Evolutionary conservation across 2,329 filamentous ascomycete genomes (phyloP).

Genomic region (Ophiocordyceps unilateralis): DNA sequence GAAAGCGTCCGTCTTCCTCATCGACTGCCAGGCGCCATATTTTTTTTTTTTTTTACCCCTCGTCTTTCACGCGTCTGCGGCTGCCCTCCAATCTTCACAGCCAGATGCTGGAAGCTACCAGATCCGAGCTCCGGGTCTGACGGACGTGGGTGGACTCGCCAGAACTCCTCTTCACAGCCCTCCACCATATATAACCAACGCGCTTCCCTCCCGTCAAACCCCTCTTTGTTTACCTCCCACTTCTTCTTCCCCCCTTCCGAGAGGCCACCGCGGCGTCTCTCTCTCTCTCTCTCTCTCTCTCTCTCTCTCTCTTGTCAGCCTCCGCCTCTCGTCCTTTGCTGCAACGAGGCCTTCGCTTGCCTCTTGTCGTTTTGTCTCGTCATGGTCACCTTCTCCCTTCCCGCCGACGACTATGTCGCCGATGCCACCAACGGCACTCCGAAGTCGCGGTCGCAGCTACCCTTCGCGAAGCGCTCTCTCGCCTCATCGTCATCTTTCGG

Average conservation of each 20-base stretch:
- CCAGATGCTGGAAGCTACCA: neutral
- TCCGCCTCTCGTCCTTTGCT: neutral
- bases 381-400: slow-evolving; percentile 23
- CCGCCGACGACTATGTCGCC: slow-evolving; percentile 16
- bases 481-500: slow-evolving; percentile 17
- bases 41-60: no score
- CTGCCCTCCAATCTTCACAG: neutral
- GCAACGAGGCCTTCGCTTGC: neutral
- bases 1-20: neutral
- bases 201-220: neutral
- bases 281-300: neutral
- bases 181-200: neutral
- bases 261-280: no score
- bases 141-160: neutral
- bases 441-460: slow-evolving; percentile 20
- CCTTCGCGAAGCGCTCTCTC: slow-evolving; percentile 25
- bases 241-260: neutral
- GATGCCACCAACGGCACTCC: slow-evolving; percentile 17
- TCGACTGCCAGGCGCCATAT: no score
- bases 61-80: no score
- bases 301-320: neutral
- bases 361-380: neutral
- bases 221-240: neutral
- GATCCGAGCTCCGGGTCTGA: neutral
- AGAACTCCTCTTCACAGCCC: neutral